phyloP scores from a whole-genome alignment of 371 early-diverging fungal species.

The Apophysomyces elegans region DNA sequence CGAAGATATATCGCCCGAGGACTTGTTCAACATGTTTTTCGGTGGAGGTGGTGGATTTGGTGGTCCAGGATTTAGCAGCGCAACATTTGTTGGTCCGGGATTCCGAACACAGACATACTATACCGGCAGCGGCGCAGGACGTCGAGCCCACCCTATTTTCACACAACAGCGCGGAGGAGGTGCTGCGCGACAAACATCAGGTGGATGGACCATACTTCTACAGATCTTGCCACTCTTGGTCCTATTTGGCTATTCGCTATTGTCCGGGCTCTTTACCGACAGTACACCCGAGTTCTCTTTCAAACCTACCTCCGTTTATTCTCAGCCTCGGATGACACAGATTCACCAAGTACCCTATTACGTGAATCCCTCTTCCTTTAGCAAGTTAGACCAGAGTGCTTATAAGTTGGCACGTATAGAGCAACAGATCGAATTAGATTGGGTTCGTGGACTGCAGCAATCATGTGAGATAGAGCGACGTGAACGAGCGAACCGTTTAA shows the following conservation, averaged over 20 bases:
- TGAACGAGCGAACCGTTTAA: conserved; percentile 30
- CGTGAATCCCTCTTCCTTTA: conserved; percentile 46
- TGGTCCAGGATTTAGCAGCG: conserved; percentile 50
- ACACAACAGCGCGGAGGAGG: conserved; percentile 23
- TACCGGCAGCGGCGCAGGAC: conserved; percentile 18
- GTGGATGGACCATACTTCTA: conserved; percentile 39
- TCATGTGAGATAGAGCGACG: conserved; percentile 39
- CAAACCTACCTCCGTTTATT: conserved; percentile 40
- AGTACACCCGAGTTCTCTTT: conserved; percentile 44
- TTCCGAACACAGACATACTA: conserved; percentile 43
- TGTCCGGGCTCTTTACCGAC: conserved; percentile 46
- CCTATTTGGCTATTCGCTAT: conserved; percentile 45
- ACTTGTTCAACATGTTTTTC: conserved; percentile 96
- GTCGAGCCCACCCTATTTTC: conserved; percentile 7
- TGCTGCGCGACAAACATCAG: conserved; percentile 12
- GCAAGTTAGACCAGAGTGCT: conserved; percentile 26
- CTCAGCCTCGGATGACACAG: conserved; percentile 39
- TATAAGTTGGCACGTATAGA: conserved; percentile 42
- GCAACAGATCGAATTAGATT: conserved; percentile 46
- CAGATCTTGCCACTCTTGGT: conserved; percentile 49
- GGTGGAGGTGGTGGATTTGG: conserved; percentile 60
- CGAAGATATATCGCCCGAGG: conserved; percentile 92
- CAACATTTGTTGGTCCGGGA: conserved; percentile 55
- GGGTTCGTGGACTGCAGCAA: conserved; percentile 43
- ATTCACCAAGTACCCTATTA: conserved; percentile 45